Evolutionary conservation across 371 early-diverging fungal genomes (phyloP).

Genomic region (Mortierella sp.): DNA sequence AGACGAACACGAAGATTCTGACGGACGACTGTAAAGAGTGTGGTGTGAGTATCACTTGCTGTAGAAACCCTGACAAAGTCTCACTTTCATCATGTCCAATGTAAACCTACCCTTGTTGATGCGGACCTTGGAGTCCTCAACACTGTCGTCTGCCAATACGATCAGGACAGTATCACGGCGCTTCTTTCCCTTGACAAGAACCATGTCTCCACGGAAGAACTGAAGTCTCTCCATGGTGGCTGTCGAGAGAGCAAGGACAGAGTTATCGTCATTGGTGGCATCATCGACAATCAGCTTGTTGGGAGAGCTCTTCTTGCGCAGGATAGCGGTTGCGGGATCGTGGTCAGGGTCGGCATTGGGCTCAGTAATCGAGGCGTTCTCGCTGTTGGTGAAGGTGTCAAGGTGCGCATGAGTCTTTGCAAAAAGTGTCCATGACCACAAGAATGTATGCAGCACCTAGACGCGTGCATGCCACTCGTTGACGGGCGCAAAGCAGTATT

Average conservation of each 20-base stretch:
- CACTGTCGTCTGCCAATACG: constrained; percentile 90
- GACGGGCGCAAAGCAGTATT: too few species aligned
- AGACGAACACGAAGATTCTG: constrained; percentile 98
- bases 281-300: constrained; percentile 98
- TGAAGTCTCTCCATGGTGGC: constrained; percentile 94
- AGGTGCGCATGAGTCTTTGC: too few species aligned
- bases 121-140: constrained; percentile 93
- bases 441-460: too few species aligned
- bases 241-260: constrained; percentile 89
- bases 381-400: constrained; percentile 26
- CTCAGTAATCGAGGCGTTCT: constrained; percentile 47
- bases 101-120: constrained; percentile 96
- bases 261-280: constrained; percentile 96
- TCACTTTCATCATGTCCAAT: too few species aligned
- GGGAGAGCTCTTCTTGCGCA: constrained; percentile 94
- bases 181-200: constrained; percentile 98
- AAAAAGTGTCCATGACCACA: too few species aligned
- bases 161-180: constrained; percentile 97
- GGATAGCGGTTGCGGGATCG: constrained; percentile 93
- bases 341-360: constrained; percentile 66
- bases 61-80: too few species aligned
- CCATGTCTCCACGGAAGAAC: constrained; percentile 95
- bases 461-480: too few species aligned
- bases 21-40: constrained; percentile 96
- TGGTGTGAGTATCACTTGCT: too few species aligned